phyloP scores from a whole-genome alignment of 169 alveolate genomes.

The Cyclospora cayetanensis region DNA sequence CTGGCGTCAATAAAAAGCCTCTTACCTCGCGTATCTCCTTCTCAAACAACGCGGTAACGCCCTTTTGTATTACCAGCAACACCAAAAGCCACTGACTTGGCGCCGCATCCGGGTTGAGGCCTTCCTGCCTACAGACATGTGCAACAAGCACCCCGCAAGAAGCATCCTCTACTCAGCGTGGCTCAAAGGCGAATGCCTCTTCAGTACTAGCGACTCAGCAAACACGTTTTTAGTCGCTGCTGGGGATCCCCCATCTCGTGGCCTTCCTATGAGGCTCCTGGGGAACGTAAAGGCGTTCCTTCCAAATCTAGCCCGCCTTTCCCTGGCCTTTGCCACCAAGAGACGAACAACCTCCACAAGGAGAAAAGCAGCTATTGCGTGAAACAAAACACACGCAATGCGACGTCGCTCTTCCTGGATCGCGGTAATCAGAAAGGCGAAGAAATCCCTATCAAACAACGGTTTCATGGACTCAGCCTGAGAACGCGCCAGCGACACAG shows the following conservation, averaged over 20 bases:
- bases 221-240: background rate
- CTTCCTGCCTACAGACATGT: conserved; percentile 54
- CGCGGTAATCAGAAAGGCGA: conserved; percentile 75
- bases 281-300: no score
- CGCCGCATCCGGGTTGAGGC: conserved; percentile 69
- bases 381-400: conserved; percentile 63
- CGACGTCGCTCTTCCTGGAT: conserved; percentile 74
- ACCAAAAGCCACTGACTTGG: conserved; percentile 79
- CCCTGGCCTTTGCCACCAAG: background rate
- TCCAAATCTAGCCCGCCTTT: background rate
- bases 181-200: no score
- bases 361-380: no score
- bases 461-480: conserved; percentile 71
- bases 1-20: no score
- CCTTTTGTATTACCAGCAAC: conserved; percentile 74
- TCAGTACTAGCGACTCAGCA: no score
- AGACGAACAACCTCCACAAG: background rate
- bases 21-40: conserved; percentile 78
- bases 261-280: no score
- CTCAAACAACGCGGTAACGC: conserved; percentile 67
- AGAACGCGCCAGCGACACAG: background rate
- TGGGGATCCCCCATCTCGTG: background rate
- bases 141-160: no score
- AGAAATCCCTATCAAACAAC: conserved; percentile 75
- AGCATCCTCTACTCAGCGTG: no score